phyloP scores from a whole-genome alignment of 106 monocot genomes.

The Ottelia alismoides region DNA sequence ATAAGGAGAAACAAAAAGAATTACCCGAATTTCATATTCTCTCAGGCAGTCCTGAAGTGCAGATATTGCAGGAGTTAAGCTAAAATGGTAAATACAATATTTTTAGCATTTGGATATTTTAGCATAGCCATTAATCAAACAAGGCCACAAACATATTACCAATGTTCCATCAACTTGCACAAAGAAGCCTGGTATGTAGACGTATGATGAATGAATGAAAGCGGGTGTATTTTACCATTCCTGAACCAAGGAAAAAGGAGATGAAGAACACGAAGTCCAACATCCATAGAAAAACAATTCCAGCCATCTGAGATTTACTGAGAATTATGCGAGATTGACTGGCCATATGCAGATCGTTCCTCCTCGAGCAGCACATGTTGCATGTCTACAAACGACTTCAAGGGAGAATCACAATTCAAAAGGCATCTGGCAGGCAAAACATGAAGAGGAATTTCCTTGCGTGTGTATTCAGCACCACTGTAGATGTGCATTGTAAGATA shows the following conservation, averaged over 20 bases:
- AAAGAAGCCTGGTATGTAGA: constrained; percentile 91
- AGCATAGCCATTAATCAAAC: constrained; percentile 7
- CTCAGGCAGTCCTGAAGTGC: constrained; percentile 54
- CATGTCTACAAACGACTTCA: constrained; percentile 53
- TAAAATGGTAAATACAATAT: too few species aligned
- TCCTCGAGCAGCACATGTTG: constrained; percentile 79
- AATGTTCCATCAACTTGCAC: constrained; percentile 94
- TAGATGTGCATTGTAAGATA: too few species aligned
- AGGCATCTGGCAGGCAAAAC: constrained; percentile 46
- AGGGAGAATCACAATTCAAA: constrained; percentile 46
- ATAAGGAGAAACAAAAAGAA: not conserved
- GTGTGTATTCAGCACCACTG: constrained; percentile 79
- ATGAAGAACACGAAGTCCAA: constrained; percentile 3
- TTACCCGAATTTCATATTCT: constrained; percentile 84
- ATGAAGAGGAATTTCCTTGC: constrained; percentile 77
- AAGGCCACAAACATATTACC: constrained; percentile 26
- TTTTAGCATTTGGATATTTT: too few species aligned
- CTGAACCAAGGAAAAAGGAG: constrained; percentile 24
- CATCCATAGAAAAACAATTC: not conserved
- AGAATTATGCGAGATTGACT: constrained; percentile 51
- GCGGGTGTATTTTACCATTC: constrained; percentile 81
- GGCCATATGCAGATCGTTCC: constrained; percentile 53
- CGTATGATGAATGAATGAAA: constrained; percentile 79
- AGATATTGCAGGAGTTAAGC: constrained; percentile 71
- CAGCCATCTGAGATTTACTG: too few species aligned